phyloP scores from a whole-genome alignment of 176 grass and related monocot genomes.

The Bolboschoenus planiculmis region DNA sequence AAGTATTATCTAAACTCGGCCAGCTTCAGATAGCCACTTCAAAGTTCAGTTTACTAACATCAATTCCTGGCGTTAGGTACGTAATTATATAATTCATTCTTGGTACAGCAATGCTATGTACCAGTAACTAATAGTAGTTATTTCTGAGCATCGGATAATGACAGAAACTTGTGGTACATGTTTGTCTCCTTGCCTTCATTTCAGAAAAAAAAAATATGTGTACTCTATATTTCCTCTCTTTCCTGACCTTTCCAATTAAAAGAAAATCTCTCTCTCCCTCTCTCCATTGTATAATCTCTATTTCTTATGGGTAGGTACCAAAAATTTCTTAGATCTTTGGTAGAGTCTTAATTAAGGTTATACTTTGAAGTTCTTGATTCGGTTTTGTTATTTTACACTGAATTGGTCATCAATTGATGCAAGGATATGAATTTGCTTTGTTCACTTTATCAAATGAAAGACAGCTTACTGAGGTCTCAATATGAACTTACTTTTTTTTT shows the following conservation, averaged over 20 bases:
- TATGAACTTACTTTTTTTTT: no score
- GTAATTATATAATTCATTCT: neutral
- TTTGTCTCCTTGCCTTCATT: neutral
- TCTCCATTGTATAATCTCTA: no score
- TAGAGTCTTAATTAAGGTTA: no score
- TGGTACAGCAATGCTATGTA: neutral
- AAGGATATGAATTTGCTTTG: neutral
- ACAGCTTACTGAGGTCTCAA: neutral
- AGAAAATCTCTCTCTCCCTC: no score
- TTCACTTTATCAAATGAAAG: neutral
- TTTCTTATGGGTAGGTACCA: no score
- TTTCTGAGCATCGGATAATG: neutral
- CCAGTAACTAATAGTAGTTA: neutral
- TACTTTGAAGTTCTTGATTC: no score
- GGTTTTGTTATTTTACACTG: neutral
- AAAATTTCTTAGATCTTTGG: no score
- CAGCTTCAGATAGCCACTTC: neutral
- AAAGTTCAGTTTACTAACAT: neutral
- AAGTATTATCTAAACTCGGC: neutral
- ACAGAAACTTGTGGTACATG: neutral
- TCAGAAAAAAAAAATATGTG: neutral
- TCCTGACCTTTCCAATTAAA: no score
- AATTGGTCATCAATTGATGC: neutral
- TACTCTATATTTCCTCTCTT: neutral
- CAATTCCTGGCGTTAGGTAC: neutral